A percentile compares a stretch with the other conserved stretches of the same genome.
These are phyloP conservation scores for Boechera stricta DNA, from an alignment of 345 rosid genomes.

Conservation along the genomic window DNA sequence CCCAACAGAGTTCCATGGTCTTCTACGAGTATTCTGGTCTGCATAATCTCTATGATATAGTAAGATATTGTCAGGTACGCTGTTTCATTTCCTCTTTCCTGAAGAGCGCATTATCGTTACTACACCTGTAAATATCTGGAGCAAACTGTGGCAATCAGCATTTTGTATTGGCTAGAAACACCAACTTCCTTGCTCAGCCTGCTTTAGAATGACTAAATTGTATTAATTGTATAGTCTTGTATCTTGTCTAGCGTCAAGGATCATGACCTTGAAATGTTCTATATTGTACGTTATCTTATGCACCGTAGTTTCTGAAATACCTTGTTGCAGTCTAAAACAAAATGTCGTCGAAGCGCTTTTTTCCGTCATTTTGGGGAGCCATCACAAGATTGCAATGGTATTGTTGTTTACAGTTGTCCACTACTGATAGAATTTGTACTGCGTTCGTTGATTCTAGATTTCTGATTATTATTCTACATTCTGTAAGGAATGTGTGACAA, in stretches of 20 bases:
- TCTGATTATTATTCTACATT: slow-evolving; percentile 28
- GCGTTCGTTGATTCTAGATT: background rate
- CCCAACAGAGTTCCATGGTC: slow-evolving; percentile 92
- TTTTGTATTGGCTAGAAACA: background rate
- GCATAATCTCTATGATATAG: slow-evolving; percentile 91
- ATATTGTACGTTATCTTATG: background rate
- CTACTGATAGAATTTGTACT: slow-evolving; percentile 13
- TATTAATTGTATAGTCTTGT: slow-evolving; percentile 1
- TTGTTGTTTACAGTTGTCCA: slow-evolving; percentile 12
- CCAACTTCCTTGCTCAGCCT: slow-evolving; percentile 6
- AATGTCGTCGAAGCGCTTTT: slow-evolving; percentile 82
- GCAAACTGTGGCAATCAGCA: slow-evolving; percentile 21
- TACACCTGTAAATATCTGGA: slow-evolving; percentile 6
- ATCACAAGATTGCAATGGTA: slow-evolving; percentile 92
- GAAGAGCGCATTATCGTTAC: slow-evolving; percentile 7
- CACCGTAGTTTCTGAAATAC: slow-evolving; percentile 13
- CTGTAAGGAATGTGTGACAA: slow-evolving; percentile 93
- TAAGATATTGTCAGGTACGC: slow-evolving; percentile 87
- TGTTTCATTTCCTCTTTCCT: slow-evolving; percentile 1
- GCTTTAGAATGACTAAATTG: background rate
- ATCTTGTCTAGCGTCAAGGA: slow-evolving; percentile 4
- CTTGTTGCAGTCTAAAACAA: slow-evolving; percentile 68
- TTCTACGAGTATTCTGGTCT: slow-evolving; percentile 94
- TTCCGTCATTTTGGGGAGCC: slow-evolving; percentile 90
- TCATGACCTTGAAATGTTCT: slow-evolving; percentile 10